Conservation (phyloP, 1,284 basidiomycete species). For the Schizophyllum amplum region DNA sequence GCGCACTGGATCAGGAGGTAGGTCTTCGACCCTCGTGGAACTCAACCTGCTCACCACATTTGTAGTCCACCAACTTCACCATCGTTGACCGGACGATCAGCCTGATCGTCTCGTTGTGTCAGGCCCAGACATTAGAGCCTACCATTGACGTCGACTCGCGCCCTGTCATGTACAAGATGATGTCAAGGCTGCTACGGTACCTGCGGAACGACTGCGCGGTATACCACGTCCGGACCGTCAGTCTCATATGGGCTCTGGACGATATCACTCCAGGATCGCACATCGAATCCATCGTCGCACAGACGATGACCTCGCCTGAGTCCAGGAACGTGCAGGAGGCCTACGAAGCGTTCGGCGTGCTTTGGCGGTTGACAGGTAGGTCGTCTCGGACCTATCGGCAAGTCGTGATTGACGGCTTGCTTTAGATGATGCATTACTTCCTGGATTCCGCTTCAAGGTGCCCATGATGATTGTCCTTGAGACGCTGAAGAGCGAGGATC, state of each 20-base stretch:
- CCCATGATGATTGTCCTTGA: conserved; percentile 88
- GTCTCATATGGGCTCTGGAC: conserved; percentile 83
- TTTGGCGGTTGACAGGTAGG: conserved; percentile 86
- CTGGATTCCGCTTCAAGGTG: conserved; percentile 74
- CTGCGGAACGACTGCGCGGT: conserved; percentile 57
- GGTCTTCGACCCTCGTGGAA: conserved; percentile 10
- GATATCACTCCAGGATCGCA: conserved; percentile 47
- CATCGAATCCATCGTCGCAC: conserved; percentile 72
- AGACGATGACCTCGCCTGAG: conserved; percentile 52
- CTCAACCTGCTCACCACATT: conserved; percentile 8
- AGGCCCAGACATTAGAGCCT: conserved; percentile 42
- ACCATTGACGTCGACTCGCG: conserved; percentile 47
- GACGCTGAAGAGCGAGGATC: conserved; percentile 69
- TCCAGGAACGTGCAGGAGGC: conserved; percentile 45
- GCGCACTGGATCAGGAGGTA: conserved; percentile 47
- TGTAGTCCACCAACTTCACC: conserved; percentile 54
- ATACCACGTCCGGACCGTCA: conserved; percentile 80
- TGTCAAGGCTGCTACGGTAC: conserved; percentile 68
- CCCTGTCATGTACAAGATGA: conserved; percentile 45
- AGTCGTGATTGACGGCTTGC: conserved; percentile 6
- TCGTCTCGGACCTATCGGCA: conserved; percentile 3
- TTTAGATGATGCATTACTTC: conserved; percentile 73
- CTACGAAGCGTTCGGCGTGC: conserved; percentile 84
- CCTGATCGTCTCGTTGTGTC: conserved; percentile 49
- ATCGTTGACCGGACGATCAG: conserved; percentile 60